Conservation (phyloP, 1,284 basidiomycete genomes). For the Phlebopus sp. region DNA sequence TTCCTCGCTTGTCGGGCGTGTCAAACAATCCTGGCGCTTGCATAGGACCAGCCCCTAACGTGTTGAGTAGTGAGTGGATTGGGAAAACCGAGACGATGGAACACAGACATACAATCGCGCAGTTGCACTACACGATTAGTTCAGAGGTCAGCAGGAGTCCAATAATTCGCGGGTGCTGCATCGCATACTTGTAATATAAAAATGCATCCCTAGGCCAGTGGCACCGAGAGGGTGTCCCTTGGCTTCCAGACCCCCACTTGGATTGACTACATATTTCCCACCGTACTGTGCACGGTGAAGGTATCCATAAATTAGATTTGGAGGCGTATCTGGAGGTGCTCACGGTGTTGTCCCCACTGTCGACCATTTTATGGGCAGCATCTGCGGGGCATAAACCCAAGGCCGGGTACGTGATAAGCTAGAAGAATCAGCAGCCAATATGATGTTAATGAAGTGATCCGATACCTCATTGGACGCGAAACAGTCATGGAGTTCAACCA, state of each 20-base stretch:
- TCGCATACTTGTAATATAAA: conserved; percentile 75
- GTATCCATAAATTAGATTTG: conserved; percentile 1
- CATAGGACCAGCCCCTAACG: conserved; percentile 75
- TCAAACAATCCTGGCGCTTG: conserved; percentile 73
- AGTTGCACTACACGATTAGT: conserved; percentile 57
- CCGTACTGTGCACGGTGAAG: conserved; percentile 53
- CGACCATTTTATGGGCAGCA: conserved; percentile 75
- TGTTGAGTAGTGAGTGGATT: conserved; percentile 5
- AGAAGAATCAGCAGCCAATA: not conserved
- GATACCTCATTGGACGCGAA: conserved; percentile 75
- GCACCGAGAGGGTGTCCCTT: conserved; percentile 87
- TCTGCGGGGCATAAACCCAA: conserved; percentile 70
- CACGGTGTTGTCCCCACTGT: conserved; percentile 80
- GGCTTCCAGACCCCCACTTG: conserved; percentile 82
- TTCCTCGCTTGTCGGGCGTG: conserved; percentile 60
- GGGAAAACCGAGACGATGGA: not conserved
- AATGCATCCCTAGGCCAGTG: conserved; percentile 85
- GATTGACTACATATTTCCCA: conserved; percentile 86
- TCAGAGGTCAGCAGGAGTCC: not conserved
- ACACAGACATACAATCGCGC: conserved; percentile 55
- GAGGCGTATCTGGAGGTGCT: conserved; percentile 14
- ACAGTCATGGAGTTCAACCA: conserved; percentile 85
- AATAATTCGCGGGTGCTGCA: conserved; percentile 6
- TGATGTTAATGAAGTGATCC: not conserved
- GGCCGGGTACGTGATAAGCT: conserved; percentile 85